Conservation (phyloP, 2,329 filamentous ascomycete species). For the Diplocarpon mali region DNA sequence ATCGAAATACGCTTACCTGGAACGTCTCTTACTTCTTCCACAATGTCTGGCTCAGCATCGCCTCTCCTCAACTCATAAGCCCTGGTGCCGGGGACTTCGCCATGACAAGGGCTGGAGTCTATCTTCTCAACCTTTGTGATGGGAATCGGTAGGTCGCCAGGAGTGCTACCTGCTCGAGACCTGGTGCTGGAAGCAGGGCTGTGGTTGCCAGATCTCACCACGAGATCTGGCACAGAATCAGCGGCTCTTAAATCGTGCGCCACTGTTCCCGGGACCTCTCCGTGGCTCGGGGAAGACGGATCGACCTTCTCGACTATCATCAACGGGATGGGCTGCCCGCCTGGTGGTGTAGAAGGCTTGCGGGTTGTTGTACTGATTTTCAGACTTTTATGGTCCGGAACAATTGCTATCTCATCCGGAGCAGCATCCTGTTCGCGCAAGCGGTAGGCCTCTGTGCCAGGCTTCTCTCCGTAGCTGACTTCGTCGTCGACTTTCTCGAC, state of each 20-base stretch:
- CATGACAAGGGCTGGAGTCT: conserved; percentile 44
- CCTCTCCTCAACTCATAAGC: conserved; percentile 44
- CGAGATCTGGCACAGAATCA: conserved; percentile 51
- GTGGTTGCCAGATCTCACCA: conserved; percentile 31
- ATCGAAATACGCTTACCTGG: conserved; percentile 41
- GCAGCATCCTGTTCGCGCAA: conserved; percentile 45
- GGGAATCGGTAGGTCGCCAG: conserved; percentile 38
- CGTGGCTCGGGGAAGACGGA: conserved; percentile 40
- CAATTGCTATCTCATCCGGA: conserved; percentile 46
- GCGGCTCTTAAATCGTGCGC: conserved; percentile 43
- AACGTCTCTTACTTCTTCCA: conserved; percentile 36
- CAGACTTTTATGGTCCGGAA: conserved; percentile 11
- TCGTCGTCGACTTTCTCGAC: conserved; percentile 48
- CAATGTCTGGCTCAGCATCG: conserved; percentile 50
- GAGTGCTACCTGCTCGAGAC: conserved; percentile 23
- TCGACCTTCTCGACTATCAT: conserved; percentile 48
- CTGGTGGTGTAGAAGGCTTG: conserved; percentile 15
- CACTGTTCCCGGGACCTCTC: conserved; percentile 49
- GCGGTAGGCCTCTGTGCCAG: conserved; percentile 46
- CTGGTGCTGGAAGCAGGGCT: conserved; percentile 17
- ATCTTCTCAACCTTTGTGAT: conserved; percentile 47
- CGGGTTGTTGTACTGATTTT: conserved; percentile 3
- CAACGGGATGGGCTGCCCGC: conserved; percentile 38
- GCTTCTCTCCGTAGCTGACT: conserved; percentile 49
- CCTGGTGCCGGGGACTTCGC: conserved; percentile 49